Conservation (phyloP, 2,329 filamentous ascomycete species). For the Shiraia sp. region DNA sequence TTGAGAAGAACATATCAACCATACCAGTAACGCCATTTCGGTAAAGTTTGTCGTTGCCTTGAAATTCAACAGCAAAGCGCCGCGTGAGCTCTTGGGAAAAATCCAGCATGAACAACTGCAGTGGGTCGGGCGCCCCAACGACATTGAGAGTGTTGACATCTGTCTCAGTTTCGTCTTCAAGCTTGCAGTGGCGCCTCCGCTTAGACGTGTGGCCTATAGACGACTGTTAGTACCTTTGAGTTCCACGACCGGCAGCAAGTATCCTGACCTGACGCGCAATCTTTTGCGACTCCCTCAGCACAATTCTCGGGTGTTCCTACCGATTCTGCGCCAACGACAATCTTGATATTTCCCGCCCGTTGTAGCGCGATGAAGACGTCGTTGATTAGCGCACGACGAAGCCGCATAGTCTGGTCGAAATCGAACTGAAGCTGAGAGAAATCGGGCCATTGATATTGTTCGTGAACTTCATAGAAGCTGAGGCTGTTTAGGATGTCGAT, state of each 20-base stretch:
- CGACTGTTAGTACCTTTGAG: not conserved
- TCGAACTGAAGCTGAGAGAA: slow-evolving; percentile 14
- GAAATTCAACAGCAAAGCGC: too few species aligned
- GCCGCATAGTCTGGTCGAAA: slow-evolving; percentile 19
- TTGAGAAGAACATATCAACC: too few species aligned
- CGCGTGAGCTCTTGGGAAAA: too few species aligned
- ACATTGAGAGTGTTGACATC: not conserved
- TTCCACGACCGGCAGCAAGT: not conserved
- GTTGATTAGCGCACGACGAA: slow-evolving; percentile 16
- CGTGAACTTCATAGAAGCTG: slow-evolving; percentile 18
- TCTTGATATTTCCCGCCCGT: slow-evolving; percentile 6
- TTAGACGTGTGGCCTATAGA: not conserved
- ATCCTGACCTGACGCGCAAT: not conserved
- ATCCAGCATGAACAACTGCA: too few species aligned
- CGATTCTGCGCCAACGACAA: not conserved
- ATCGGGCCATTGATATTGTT: slow-evolving; percentile 19
- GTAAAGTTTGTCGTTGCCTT: too few species aligned
- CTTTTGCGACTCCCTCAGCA: slow-evolving; percentile 3
- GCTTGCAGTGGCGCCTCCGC: slow-evolving; percentile 15
- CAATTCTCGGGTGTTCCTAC: not conserved
- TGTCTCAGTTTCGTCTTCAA: slow-evolving; percentile 3
- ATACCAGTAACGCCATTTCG: too few species aligned
- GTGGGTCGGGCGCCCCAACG: too few species aligned
- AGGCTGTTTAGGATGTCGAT: slow-evolving; percentile 14
- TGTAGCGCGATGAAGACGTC: slow-evolving; percentile 17